Percentiles rank a stretch among this genome's conserved stretches.
Conservation (phyloP, 2,329 filamentous ascomycete species). For the Botrytis squamosa region DNA sequence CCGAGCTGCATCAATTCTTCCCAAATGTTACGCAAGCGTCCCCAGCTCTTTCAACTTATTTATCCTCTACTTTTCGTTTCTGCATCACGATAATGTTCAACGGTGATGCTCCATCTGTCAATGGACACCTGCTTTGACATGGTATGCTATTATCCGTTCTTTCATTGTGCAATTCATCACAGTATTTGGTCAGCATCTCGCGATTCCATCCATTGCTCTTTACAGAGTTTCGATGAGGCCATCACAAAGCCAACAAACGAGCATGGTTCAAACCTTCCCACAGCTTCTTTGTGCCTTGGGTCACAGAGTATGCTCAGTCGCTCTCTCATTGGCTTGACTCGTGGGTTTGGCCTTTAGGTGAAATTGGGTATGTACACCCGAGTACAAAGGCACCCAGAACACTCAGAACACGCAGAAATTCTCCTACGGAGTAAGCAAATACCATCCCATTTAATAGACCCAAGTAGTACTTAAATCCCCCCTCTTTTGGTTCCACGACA, state of each 20-base stretch:
- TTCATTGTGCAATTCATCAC: background rate
- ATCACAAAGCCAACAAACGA: background rate
- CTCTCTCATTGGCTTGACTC: background rate
- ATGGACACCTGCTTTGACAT: slow-evolving; percentile 18
- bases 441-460: background rate
- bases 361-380: slow-evolving; percentile 17
- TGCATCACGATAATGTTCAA: slow-evolving; percentile 25
- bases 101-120: slow-evolving; percentile 15
- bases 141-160: slow-evolving; percentile 14
- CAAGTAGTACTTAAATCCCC: slow-evolving; percentile 4
- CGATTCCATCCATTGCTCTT: background rate
- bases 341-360: background rate
- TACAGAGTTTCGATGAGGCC: background rate
- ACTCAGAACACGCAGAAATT: background rate
- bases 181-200: background rate
- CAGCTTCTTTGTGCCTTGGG: background rate
- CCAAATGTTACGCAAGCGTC: background rate
- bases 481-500: slow-evolving; percentile 17
- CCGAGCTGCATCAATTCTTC: slow-evolving; percentile 6
- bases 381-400: background rate
- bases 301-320: slow-evolving; percentile 2
- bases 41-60: slow-evolving; percentile 1
- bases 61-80: slow-evolving; percentile 15
- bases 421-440: slow-evolving; percentile 7
- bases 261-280: background rate